These are phyloP conservation scores for Arthrobotrys pseudoclavata DNA, from an alignment of 2,329 filamentous ascomycete species.

Conservation along the genomic window DNA sequence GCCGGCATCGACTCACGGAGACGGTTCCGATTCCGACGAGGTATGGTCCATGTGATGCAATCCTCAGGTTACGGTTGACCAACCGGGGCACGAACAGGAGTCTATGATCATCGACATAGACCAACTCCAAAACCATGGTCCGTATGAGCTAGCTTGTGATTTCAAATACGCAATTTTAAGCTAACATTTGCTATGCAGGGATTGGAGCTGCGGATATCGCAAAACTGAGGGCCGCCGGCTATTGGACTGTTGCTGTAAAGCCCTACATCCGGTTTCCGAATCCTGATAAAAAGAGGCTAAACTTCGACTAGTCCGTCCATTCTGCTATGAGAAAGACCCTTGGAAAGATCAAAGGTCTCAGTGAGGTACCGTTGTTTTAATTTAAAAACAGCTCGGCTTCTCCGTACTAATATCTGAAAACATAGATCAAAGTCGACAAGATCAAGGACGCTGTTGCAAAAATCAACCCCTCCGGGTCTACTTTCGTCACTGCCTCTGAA, in stretches of 20 bases:
- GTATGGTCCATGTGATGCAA: background rate
- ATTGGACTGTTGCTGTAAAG: constrained; percentile 74
- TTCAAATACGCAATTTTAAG: background rate
- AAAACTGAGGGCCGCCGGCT: constrained; percentile 75
- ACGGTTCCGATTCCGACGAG: constrained; percentile 55
- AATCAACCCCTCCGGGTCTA: constrained; percentile 72
- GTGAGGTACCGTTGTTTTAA: constrained; percentile 31
- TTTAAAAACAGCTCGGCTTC: too few relatives aligned
- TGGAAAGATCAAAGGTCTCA: constrained; percentile 74
- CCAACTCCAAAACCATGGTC: constrained; percentile 75
- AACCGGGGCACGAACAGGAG: constrained; percentile 65
- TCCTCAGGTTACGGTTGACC: background rate
- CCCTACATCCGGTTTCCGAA: background rate
- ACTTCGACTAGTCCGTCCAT: constrained; percentile 71
- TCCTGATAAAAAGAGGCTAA: constrained; percentile 1
- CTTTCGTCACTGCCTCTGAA: constrained; percentile 77
- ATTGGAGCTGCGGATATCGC: constrained; percentile 76
- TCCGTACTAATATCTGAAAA: background rate
- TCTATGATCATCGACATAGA: constrained; percentile 77
- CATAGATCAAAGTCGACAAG: constrained; percentile 76
- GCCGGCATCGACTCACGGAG: constrained; percentile 43
- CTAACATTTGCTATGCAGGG: constrained; percentile 65
- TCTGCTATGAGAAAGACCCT: constrained; percentile 73
- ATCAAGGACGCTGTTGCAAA: constrained; percentile 76
- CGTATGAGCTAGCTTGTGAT: constrained; percentile 1